Conservation (phyloP, 2,329 filamentous ascomycete species). For the Ophiostoma montium region DNA sequence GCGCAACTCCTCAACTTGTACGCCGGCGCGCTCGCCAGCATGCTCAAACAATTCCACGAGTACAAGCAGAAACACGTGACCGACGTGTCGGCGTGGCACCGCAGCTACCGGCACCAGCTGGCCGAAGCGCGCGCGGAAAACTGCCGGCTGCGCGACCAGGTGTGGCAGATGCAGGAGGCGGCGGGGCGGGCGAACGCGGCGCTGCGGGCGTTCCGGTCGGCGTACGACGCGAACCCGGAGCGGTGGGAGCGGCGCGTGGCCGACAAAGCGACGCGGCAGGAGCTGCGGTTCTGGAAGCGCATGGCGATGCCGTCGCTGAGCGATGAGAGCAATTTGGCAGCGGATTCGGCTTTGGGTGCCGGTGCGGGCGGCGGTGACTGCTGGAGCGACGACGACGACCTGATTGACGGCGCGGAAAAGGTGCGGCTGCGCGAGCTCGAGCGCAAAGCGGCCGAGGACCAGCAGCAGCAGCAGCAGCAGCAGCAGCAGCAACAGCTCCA, state of each 20-base stretch:
- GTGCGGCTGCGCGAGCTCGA: slow-evolving; percentile 34
- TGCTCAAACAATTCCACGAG: slow-evolving; percentile 50
- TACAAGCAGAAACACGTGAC: slow-evolving; percentile 50
- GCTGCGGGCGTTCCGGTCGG: slow-evolving; percentile 41
- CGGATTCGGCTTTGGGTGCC: not conserved
- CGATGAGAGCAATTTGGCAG: slow-evolving; percentile 20
- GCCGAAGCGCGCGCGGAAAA: slow-evolving; percentile 53
- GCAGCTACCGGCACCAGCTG: slow-evolving; percentile 49
- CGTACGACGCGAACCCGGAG: slow-evolving; percentile 40
- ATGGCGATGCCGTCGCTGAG: slow-evolving; percentile 46
- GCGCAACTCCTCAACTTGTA: slow-evolving; percentile 43
- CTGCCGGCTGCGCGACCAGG: slow-evolving; percentile 46
- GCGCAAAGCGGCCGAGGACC: slow-evolving; percentile 18
- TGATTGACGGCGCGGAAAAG: slow-evolving; percentile 48
- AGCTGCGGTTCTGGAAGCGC: slow-evolving; percentile 52
- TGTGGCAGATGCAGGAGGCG: slow-evolving; percentile 51
- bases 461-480: slow-evolving; percentile 18
- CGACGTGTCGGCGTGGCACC: slow-evolving; percentile 51
- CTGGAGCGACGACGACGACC: slow-evolving; percentile 52
- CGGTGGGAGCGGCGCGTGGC: slow-evolving; percentile 40
- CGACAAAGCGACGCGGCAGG: slow-evolving; percentile 38
- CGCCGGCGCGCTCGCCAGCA: slow-evolving; percentile 39
- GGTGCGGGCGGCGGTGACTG: slow-evolving; percentile 37
- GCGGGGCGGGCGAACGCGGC: slow-evolving; percentile 43
- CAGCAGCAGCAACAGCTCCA: slow-evolving; percentile 17